phyloP scores from a whole-genome alignment of 495 filamentous ascomycete genomes.

The Daldinia vernicosa region DNA sequence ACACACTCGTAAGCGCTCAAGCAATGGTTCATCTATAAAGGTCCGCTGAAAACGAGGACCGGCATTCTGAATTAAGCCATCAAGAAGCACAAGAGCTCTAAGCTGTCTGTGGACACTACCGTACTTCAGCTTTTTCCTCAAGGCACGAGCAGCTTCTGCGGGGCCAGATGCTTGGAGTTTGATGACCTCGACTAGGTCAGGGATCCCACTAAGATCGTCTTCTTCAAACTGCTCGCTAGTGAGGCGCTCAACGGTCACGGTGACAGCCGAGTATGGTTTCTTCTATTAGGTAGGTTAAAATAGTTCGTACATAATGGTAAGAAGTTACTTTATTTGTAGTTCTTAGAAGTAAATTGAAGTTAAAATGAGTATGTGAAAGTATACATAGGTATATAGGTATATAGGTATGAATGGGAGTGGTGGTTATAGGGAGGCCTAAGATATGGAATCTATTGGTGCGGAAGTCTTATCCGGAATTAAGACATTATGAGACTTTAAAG shows the following conservation, averaged over 20 bases:
- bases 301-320: background rate
- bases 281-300: constrained; percentile 61
- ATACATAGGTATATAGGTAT: background rate
- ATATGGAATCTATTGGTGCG: background rate
- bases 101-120: constrained; percentile 92
- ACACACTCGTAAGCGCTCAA: constrained; percentile 90
- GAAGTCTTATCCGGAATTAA: background rate
- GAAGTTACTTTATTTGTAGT: background rate
- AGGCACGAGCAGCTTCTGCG: constrained; percentile 86
- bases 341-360: background rate
- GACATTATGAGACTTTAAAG: background rate
- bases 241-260: constrained; percentile 90
- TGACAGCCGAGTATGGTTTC: constrained; percentile 94
- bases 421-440: background rate
- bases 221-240: constrained; percentile 90
- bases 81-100: constrained; percentile 87
- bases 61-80: constrained; percentile 94
- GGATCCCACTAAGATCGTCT: constrained; percentile 89
- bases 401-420: background rate
- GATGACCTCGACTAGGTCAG: constrained; percentile 93
- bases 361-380: background rate
- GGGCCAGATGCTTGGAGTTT: constrained; percentile 89
- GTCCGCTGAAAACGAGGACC: constrained; percentile 85
- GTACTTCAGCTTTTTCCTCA: constrained; percentile 99
- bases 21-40: constrained; percentile 91